A percentile compares a stretch with the other conserved stretches of the same genome.
Conservation (phyloP, 176 grass and related monocot species). For the Rhynchospora pubera region DNA sequence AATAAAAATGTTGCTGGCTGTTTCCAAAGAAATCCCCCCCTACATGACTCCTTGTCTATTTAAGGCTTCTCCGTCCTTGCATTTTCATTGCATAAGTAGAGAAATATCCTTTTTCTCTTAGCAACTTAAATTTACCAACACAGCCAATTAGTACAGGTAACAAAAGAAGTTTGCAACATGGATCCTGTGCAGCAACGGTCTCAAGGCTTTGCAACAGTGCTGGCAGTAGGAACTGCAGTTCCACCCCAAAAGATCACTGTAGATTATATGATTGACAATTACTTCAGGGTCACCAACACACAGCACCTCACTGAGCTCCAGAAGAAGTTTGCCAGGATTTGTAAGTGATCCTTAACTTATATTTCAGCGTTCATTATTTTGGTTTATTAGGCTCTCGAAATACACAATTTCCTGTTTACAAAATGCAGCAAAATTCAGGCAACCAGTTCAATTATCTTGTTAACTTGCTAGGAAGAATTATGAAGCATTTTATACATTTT, state of each 20-base stretch:
- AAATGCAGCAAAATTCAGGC: neutral
- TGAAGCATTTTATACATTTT: no score
- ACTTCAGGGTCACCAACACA: constrained; percentile 13
- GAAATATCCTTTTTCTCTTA: neutral
- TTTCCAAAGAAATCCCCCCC: neutral
- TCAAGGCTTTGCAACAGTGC: neutral
- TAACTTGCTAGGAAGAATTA: no score
- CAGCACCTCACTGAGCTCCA: constrained; percentile 18
- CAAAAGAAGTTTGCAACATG: neutral
- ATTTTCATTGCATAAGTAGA: neutral
- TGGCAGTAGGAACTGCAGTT: neutral
- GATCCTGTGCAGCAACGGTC: neutral
- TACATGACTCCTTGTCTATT: neutral
- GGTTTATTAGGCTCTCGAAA: neutral
- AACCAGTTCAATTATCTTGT: neutral
- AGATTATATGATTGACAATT: neutral
- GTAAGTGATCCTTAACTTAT: neutral
- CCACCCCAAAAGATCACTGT: neutral
- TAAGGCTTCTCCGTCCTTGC: neutral
- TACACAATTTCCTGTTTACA: neutral
- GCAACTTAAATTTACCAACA: neutral
- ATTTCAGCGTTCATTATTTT: neutral
- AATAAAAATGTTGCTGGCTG: neutral
- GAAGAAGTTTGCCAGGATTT: constrained; percentile 16
- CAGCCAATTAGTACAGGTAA: neutral